phyloP scores from a whole-genome alignment of 2,329 filamentous ascomycete genomes.

The Leptodontidium sp. region DNA sequence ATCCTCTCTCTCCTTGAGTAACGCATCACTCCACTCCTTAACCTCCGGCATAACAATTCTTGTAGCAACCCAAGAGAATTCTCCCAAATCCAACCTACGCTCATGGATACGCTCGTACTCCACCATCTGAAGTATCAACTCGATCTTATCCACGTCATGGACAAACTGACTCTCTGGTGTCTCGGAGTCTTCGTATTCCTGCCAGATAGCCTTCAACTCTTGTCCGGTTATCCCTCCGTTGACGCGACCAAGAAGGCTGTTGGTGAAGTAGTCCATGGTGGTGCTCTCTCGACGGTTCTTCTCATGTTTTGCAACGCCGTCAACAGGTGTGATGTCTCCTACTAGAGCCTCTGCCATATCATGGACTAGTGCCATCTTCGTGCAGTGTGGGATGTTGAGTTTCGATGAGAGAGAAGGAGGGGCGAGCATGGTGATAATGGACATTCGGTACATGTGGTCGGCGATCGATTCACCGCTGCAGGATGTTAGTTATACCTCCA shows the following conservation, averaged over 20 bases:
- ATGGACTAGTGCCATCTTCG: slow-evolving; percentile 94
- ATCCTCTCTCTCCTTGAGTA: slow-evolving; percentile 77
- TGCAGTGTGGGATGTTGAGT: slow-evolving; percentile 83
- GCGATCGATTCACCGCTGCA: slow-evolving; percentile 85
- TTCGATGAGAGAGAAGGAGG: slow-evolving; percentile 75
- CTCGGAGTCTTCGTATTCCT: slow-evolving; percentile 90
- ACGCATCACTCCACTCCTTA: slow-evolving; percentile 77
- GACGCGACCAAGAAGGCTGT: slow-evolving; percentile 75
- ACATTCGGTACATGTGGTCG: slow-evolving; percentile 99
- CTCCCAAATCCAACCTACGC: slow-evolving; percentile 76
- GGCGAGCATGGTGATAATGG: slow-evolving; percentile 91
- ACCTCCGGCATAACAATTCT: slow-evolving; percentile 81
- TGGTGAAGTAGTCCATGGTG: slow-evolving; percentile 89
- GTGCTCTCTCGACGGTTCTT: slow-evolving; percentile 87
- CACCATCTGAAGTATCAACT: slow-evolving; percentile 92
- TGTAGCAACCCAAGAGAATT: slow-evolving; percentile 83
- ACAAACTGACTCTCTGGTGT: slow-evolving; percentile 90
- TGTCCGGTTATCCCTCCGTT: slow-evolving; percentile 73
- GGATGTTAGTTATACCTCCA: slow-evolving; percentile 31
- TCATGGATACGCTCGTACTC: slow-evolving; percentile 86
- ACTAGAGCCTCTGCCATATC: slow-evolving; percentile 97
- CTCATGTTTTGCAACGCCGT: slow-evolving; percentile 84
- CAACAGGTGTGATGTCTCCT: slow-evolving; percentile 95
- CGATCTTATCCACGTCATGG: slow-evolving; percentile 97
- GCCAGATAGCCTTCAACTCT: slow-evolving; percentile 83